Percentiles rank a stretch among this genome's conserved stretches.
Conservation (phyloP, 2,329 filamentous ascomycete genomes). For the Leptographium flavum region DNA sequence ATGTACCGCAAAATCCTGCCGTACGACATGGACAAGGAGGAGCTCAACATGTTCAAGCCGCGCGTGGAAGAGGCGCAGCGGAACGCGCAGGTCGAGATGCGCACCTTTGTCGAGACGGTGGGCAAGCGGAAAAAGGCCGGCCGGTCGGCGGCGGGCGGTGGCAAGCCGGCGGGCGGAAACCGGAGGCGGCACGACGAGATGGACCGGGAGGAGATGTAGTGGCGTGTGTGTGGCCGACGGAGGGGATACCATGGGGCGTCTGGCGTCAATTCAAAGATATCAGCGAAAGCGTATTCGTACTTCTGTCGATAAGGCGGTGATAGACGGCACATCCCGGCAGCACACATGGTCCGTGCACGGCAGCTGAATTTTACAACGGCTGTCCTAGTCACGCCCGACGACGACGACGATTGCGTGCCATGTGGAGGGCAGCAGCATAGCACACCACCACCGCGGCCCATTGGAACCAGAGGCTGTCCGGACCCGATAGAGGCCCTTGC, state of each 20-base stretch:
- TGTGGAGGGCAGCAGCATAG: background rate
- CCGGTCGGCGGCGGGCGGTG: slow-evolving; percentile 20
- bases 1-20: slow-evolving; percentile 51
- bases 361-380: background rate
- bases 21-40: slow-evolving; percentile 59
- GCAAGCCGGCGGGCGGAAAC: background rate
- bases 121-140: slow-evolving; percentile 38
- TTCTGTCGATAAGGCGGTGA: background rate
- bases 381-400: background rate
- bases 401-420: background rate
- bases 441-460: too few species aligned
- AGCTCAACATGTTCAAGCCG: slow-evolving; percentile 68
- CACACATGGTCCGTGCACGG: background rate
- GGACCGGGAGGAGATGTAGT: slow-evolving; percentile 62
- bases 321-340: background rate
- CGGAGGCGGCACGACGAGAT: slow-evolving; percentile 39
- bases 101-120: slow-evolving; percentile 54
- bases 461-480: too few species aligned
- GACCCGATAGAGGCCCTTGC: too few species aligned
- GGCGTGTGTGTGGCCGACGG: too few species aligned
- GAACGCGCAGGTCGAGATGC: slow-evolving; percentile 68
- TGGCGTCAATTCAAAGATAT: too few species aligned
- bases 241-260: background rate
- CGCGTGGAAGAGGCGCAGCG: slow-evolving; percentile 75
- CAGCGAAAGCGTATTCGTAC: too few species aligned